These are phyloP conservation scores for Coprinopsis sp. DNA, from an alignment of 768 basidiomycete species.

Conservation along the genomic window DNA sequence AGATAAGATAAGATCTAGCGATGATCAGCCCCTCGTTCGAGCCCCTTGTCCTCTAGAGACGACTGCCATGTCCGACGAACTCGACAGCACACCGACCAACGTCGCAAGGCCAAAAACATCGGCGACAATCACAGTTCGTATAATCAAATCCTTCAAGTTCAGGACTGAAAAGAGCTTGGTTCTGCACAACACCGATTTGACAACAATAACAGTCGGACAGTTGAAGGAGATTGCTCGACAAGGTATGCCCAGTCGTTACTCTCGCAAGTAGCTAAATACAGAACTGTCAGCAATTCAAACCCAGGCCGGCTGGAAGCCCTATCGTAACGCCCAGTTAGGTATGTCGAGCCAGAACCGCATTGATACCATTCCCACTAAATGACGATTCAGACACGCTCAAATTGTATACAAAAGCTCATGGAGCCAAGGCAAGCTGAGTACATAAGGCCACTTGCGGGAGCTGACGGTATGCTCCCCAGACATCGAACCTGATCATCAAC, in stretches of 20 bases:
- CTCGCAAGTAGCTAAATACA: background rate
- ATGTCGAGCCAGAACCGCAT: conserved; percentile 11
- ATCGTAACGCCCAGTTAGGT: conserved; percentile 71
- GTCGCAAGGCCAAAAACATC: conserved; percentile 60
- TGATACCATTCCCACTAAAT: conserved; percentile 1
- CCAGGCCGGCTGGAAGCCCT: conserved; percentile 85
- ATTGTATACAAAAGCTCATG: conserved; percentile 91
- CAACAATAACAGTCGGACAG: conserved; percentile 68
- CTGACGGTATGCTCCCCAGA: conserved; percentile 41
- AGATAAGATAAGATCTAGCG: conserved; percentile 12
- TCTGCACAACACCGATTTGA: conserved; percentile 76
- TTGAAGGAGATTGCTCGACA: conserved; percentile 69
- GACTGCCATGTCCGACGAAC: conserved; percentile 8
- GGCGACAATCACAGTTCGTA: conserved; percentile 83
- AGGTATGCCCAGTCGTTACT: conserved; percentile 41
- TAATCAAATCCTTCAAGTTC: conserved; percentile 94
- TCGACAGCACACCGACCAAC: conserved; percentile 51
- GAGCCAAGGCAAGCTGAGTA: conserved; percentile 66
- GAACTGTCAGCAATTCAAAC: conserved; percentile 57
- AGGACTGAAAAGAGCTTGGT: conserved; percentile 87
- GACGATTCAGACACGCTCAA: conserved; percentile 78
- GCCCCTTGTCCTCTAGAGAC: background rate
- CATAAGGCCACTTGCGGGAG: background rate
- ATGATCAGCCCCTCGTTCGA: background rate
- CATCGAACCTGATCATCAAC: conserved; percentile 97